phyloP scores from a whole-genome alignment of 139 green algal species.

The Dunaliella primolecta region DNA sequence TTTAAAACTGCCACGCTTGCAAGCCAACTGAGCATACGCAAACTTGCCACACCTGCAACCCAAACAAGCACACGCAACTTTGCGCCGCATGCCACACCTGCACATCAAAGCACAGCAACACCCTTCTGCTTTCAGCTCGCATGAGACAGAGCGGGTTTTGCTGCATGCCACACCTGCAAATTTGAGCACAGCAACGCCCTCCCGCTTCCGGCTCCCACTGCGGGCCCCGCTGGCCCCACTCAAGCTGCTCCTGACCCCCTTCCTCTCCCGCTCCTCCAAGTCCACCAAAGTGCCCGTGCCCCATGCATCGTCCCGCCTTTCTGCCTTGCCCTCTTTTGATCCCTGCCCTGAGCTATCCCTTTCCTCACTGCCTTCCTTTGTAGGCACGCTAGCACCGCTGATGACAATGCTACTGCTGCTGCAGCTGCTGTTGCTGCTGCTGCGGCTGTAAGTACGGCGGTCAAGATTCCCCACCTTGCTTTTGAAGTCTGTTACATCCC shows the following conservation, averaged over 20 bases:
- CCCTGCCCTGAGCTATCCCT: background rate
- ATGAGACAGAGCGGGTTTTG: too few relatives aligned
- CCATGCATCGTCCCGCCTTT: background rate
- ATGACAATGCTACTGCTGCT: background rate
- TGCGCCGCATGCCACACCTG: too few relatives aligned
- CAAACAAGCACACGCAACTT: too few relatives aligned
- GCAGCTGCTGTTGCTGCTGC: background rate
- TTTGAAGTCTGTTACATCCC: too few relatives aligned
- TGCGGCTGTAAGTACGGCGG: too few relatives aligned
- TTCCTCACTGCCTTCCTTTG: too few relatives aligned
- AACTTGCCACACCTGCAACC: too few relatives aligned
- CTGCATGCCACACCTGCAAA: background rate
- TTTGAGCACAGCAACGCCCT: constrained; percentile 7
- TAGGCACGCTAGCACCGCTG: background rate
- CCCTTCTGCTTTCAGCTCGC: too few relatives aligned
- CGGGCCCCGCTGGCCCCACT: background rate
- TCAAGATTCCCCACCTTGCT: too few relatives aligned
- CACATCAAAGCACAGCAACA: too few relatives aligned
- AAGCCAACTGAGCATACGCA: too few relatives aligned
- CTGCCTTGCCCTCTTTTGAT: background rate
- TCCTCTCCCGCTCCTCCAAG: background rate
- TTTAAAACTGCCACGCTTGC: too few relatives aligned
- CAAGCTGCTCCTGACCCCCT: background rate
- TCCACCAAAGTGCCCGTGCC: background rate
- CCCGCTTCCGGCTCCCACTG: background rate